Percentiles rank a stretch among this genome's conserved stretches.
These are phyloP conservation scores for Gardenia jasminoides DNA, from an alignment of 257 asterid species.

Conservation along the genomic window DNA sequence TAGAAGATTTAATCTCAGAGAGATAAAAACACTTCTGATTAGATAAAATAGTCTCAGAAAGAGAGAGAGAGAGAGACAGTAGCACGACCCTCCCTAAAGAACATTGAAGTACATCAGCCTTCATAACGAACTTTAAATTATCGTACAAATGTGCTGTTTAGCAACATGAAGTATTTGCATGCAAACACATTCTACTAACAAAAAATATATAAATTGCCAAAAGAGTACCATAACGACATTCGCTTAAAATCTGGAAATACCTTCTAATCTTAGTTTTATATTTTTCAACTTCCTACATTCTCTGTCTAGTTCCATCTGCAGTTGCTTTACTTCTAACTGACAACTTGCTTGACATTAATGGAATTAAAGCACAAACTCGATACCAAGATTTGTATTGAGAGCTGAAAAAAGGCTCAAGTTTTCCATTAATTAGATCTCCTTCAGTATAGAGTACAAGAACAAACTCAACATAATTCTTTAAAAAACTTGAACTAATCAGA, in stretches of 20 bases:
- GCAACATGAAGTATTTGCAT: neutral
- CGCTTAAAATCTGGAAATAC: conserved; percentile 35
- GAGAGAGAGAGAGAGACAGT: too few species aligned
- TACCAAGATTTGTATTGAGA: too few species aligned
- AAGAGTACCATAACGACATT: neutral
- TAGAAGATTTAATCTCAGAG: too few species aligned
- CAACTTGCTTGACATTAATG: conserved; percentile 48
- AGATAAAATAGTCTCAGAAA: too few species aligned
- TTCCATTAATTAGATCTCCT: too few species aligned
- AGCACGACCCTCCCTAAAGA: neutral
- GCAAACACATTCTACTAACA: neutral
- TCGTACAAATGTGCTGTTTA: neutral
- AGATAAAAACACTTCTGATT: too few species aligned
- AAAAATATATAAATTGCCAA: neutral
- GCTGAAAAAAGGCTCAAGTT: too few species aligned
- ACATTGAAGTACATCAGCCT: neutral
- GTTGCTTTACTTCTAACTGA: conserved; percentile 62
- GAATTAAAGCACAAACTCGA: too few species aligned
- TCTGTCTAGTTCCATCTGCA: conserved; percentile 57
- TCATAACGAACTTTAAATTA: neutral
- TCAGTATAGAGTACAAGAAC: too few species aligned
- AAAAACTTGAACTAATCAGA: too few species aligned
- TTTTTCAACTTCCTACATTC: conserved; percentile 58
- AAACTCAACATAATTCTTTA: too few species aligned
- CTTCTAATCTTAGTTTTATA: conserved; percentile 59